A percentile compares a stretch with the other conserved stretches of the same genome.
phyloP scores from a whole-genome alignment of 2,329 filamentous ascomycete genomes.

The Aspergillus sergii region DNA sequence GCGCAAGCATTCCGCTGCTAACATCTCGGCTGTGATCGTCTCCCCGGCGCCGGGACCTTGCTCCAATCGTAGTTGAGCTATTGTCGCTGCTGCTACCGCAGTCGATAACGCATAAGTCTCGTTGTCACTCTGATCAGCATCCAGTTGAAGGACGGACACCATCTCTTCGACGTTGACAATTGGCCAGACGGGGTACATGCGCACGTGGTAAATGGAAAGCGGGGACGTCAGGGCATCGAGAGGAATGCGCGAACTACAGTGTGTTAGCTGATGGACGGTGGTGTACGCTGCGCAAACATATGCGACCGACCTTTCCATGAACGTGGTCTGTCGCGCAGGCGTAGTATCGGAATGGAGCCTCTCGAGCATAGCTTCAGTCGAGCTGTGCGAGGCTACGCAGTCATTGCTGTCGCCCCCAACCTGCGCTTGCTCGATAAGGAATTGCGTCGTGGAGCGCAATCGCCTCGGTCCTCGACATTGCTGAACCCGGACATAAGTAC shows the following conservation, averaged over 20 bases:
- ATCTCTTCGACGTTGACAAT: slow-evolving; percentile 51
- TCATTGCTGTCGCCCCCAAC: neutral
- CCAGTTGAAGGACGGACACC: slow-evolving; percentile 39
- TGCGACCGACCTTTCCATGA: neutral
- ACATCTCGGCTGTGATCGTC: slow-evolving; percentile 33
- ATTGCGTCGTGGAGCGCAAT: slow-evolving; percentile 31
- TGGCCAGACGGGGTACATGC: slow-evolving; percentile 57
- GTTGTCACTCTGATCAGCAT: slow-evolving; percentile 30
- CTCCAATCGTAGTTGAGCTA: slow-evolving; percentile 52
- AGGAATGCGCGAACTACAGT: slow-evolving; percentile 16
- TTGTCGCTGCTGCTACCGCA: slow-evolving; percentile 52
- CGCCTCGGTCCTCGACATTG: slow-evolving; percentile 51
- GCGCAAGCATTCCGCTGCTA: slow-evolving; percentile 42
- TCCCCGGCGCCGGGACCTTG: slow-evolving; percentile 27
- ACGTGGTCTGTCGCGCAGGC: neutral
- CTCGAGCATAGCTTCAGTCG: no score
- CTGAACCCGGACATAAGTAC: slow-evolving; percentile 53
- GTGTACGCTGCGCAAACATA: neutral
- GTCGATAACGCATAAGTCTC: slow-evolving; percentile 48
- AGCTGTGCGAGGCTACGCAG: neutral
- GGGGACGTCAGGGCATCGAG: slow-evolving; percentile 30
- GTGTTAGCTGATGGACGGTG: neutral
- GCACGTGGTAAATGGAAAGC: slow-evolving; percentile 53
- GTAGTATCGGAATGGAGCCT: neutral
- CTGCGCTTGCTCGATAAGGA: slow-evolving; percentile 26